A percentile compares a stretch with the other conserved stretches of the same genome.
These are phyloP conservation scores for Tetrapyrgos nigripes DNA, from an alignment of 1,284 basidiomycete species.

Conservation along the genomic window DNA sequence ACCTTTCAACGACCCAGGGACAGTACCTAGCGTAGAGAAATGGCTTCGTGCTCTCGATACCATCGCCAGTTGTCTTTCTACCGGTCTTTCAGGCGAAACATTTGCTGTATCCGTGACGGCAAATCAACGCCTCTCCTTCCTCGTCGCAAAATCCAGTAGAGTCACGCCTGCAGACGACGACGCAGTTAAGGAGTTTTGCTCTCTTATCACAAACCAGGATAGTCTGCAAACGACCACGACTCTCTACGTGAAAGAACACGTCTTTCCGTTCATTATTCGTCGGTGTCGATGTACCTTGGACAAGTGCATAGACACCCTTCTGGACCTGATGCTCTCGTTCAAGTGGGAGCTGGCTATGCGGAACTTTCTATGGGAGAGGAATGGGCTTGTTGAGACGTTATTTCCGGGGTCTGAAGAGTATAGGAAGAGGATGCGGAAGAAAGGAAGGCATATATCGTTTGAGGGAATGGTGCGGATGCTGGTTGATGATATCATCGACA, in stretches of 20 bases:
- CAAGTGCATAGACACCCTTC: not conserved
- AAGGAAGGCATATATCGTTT: not conserved
- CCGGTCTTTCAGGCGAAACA: not conserved
- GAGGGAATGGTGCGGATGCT: not conserved
- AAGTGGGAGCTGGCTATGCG: not conserved
- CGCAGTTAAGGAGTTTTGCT: not conserved
- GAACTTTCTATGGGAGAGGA: not conserved
- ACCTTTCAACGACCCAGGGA: not conserved
- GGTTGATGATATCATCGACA: not conserved
- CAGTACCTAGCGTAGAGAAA: not conserved
- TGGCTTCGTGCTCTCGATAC: not conserved
- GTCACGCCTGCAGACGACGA: not conserved
- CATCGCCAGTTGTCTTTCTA: not conserved
- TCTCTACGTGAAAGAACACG: not conserved
- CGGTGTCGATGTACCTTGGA: not conserved
- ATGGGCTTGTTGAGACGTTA: not conserved
- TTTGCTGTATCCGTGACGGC: not conserved
- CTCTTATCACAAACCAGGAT: not conserved
- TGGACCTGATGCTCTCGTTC: not conserved
- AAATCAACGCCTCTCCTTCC: not conserved
- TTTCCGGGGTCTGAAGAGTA: not conserved
- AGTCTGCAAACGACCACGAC: not conserved
- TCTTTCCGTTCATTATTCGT: not conserved
- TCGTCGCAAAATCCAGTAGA: not conserved
- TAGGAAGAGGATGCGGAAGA: not conserved